phyloP scores from a whole-genome alignment of 2,329 filamentous ascomycete genomes.

The Verticillium dahliae region DNA sequence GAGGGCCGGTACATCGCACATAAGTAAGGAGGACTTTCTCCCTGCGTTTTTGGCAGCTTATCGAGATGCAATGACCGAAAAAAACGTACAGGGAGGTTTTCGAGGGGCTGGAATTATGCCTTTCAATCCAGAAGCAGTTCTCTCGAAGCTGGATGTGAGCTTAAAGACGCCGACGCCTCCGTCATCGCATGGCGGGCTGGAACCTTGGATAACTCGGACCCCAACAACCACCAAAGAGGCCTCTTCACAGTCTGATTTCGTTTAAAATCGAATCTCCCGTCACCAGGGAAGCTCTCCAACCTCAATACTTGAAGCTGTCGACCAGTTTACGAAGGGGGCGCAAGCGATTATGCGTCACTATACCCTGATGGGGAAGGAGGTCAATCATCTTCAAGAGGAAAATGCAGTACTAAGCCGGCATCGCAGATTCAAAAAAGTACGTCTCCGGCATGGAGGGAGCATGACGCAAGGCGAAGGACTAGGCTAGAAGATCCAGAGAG shows the following conservation, averaged over 20 bases:
- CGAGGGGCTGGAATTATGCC: too few relatives aligned
- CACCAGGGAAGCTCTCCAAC: slow-evolving; percentile 5
- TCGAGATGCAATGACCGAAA: too few relatives aligned
- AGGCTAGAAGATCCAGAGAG: background rate
- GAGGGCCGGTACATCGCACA: background rate
- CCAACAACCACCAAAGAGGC: too few relatives aligned
- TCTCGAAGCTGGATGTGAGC: background rate
- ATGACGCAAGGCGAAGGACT: background rate
- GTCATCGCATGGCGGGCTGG: too few relatives aligned
- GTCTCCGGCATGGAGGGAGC: slow-evolving; percentile 1
- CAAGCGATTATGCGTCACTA: slow-evolving; percentile 14
- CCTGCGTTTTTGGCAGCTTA: too few relatives aligned
- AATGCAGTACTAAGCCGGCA: background rate
- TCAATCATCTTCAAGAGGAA: background rate
- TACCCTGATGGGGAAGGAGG: too few relatives aligned
- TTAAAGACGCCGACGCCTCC: too few relatives aligned
- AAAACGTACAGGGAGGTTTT: too few relatives aligned
- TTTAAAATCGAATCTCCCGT: slow-evolving; percentile 2
- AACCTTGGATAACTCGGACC: too few relatives aligned
- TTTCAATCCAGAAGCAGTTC: background rate
- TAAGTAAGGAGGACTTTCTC: too few relatives aligned
- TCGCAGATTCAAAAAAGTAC: background rate
- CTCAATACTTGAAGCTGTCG: slow-evolving; percentile 3
- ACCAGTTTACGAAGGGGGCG: slow-evolving; percentile 4
- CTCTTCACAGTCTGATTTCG: slow-evolving; percentile 37